Percentiles rank a stretch among this genome's conserved stretches.
These are phyloP conservation scores for Aspergillus brasiliensis DNA, from an alignment of 2,329 filamentous ascomycete species.

Conservation along the genomic window DNA sequence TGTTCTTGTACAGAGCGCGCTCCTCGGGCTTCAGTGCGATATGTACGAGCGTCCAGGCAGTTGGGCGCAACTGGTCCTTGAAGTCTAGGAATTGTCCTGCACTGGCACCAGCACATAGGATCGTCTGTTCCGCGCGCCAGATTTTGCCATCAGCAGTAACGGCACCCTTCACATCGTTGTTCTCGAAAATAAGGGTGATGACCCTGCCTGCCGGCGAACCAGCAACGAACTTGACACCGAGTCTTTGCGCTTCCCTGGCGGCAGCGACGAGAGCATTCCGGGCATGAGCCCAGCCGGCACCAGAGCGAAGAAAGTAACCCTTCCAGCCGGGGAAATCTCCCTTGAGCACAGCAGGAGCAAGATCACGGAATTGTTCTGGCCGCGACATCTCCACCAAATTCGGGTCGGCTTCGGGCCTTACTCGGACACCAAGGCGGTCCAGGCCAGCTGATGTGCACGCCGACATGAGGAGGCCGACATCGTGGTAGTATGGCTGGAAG, in stretches of 20 bases:
- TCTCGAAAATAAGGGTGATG: constrained; percentile 37
- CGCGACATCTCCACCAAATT: constrained; percentile 40
- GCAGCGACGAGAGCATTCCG: constrained; percentile 49
- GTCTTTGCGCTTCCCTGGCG: constrained; percentile 44
- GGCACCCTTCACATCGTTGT: constrained; percentile 43
- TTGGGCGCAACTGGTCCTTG: constrained; percentile 47
- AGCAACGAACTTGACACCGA: constrained; percentile 52
- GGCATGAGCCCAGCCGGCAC: constrained; percentile 57
- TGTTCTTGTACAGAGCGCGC: constrained; percentile 43
- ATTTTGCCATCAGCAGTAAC: constrained; percentile 40
- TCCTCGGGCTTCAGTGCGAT: constrained; percentile 47
- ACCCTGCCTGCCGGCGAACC: constrained; percentile 43
- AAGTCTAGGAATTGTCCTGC: constrained; percentile 48
- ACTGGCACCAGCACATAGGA: constrained; percentile 49
- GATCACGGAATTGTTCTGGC: constrained; percentile 48
- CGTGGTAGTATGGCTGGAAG: constrained; percentile 50
- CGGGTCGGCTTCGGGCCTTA: constrained; percentile 30
- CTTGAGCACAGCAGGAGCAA: constrained; percentile 53
- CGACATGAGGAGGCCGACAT: constrained; percentile 47
- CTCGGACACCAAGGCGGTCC: constrained; percentile 37
- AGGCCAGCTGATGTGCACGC: constrained; percentile 45
- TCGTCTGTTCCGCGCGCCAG: constrained; percentile 41
- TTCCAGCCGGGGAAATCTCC: constrained; percentile 49
- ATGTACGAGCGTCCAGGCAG: constrained; percentile 52
- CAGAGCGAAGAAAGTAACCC: constrained; percentile 45